Evolutionary conservation across 208 protist species (phyloP).

Genomic region (Balamuthia mandrillaris): DNA sequence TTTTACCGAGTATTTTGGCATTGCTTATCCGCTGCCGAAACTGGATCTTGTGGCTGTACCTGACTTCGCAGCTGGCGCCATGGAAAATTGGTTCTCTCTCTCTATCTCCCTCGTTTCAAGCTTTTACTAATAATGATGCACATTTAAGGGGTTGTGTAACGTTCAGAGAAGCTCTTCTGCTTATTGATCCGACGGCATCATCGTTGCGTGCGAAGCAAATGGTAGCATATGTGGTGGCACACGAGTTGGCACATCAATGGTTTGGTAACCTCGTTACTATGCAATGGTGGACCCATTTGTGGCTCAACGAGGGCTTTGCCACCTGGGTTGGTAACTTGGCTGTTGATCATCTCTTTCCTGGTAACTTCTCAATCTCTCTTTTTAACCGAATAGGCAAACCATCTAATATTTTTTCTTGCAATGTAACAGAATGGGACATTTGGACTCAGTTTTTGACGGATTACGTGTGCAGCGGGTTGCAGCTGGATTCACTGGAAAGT

Average conservation of each 20-base stretch:
- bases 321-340: constrained; percentile 78
- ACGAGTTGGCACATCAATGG: constrained; percentile 97
- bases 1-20: constrained; percentile 42
- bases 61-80: constrained; percentile 81
- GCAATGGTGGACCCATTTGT: constrained; percentile 96
- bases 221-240: constrained; percentile 83
- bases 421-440: constrained; percentile 69
- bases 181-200: neutral
- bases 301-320: constrained; percentile 99
- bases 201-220: constrained; percentile 62
- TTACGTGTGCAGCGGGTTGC: constrained; percentile 72
- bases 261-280: constrained; percentile 88
- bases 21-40: constrained; percentile 80
- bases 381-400: neutral
- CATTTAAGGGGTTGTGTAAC: constrained; percentile 81
- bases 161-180: constrained; percentile 72
- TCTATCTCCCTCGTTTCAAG: neutral
- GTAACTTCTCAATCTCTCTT: neutral
- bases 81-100: constrained; percentile 90
- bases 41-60: constrained; percentile 90
- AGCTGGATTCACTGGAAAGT: constrained; percentile 84
- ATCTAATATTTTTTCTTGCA: constrained; percentile 72
- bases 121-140: neutral
- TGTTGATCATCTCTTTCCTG: neutral
- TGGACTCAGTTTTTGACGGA: constrained; percentile 76